Evolutionary conservation across 257 asterid genomes (phyloP), one percentile per base, ranked within the genome.

Genomic region (Scutellaria barbata): DNA sequence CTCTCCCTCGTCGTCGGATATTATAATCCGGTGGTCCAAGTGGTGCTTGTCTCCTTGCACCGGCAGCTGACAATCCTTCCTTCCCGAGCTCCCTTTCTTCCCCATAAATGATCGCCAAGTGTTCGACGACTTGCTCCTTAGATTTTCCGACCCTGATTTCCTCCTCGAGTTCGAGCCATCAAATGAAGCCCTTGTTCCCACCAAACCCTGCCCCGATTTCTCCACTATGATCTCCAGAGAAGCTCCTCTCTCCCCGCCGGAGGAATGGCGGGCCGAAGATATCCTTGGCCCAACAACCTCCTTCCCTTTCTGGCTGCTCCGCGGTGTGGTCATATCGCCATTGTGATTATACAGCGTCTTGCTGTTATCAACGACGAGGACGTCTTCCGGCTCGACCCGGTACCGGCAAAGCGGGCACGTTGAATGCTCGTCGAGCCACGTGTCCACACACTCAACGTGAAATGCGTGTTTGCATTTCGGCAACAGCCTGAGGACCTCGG

Each of bases 361-460:
- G 54, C 22, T 68, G 30, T 71, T 66, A 56, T 70, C 68, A n/a
- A 89, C 65, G 3, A 87, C 76, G 58, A 85, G 81, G 16, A 89
- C 63, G 53, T 92, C 97, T 53, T 86, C 95, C 1, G 92, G 86
- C 69, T 87, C 85, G 75, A 92, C 96, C 47, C 87, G 81, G 76
- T 82, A 78, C 8, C 97, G 89, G 69, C 98, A 92, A 0, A 92
- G 87, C 22, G 98, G 96, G 64, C 98, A 92, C 0, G 97, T 87
- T 51, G 96, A 86, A 66, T 92, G 95, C 57, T 78, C 81, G 10
- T 89, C 91, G 3, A 92, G 91, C 97, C 97, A 92, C 35, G 88
- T 86, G 64, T 92, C 96, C 6, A 89, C 86, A 53, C 96, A 92
- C 42, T 85, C 97, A 0, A 88, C 89, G 79, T 92, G 98, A 51